These are phyloP conservation scores for Leccinum incarnatum DNA, from an alignment of 768 basidiomycete species.

Conservation along the genomic window DNA sequence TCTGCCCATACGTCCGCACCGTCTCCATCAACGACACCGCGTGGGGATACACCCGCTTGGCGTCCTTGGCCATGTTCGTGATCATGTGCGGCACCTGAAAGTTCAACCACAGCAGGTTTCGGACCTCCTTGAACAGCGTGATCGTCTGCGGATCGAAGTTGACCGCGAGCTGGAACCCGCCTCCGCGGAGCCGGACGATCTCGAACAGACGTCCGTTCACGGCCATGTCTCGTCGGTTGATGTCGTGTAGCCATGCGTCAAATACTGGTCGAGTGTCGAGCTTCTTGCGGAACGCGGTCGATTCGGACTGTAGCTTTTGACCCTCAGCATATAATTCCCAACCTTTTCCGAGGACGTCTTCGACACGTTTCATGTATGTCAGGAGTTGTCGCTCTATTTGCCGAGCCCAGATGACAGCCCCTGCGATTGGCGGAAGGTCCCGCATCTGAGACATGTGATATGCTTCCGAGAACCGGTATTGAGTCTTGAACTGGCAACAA, in stretches of 20 bases:
- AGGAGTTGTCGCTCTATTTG: conserved; percentile 96
- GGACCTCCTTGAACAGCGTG: conserved; percentile 95
- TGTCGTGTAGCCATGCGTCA: conserved; percentile 96
- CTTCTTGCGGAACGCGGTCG: conserved; percentile 89
- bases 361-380: conserved; percentile 98
- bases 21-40: conserved; percentile 99
- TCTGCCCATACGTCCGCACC: conserved; percentile 96
- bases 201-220: conserved; percentile 92
- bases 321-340: conserved; percentile 99
- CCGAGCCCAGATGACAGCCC: conserved; percentile 98
- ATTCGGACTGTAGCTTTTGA: conserved; percentile 93
- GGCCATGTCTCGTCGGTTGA: conserved; percentile 88
- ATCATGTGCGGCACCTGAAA: conserved; percentile 95
- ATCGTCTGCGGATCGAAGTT: conserved; percentile 99
- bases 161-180: conserved; percentile 83
- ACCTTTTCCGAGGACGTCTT: conserved; percentile 95
- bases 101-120: conserved; percentile 91
- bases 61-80: conserved; percentile 97
- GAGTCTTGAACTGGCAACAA: conserved; percentile 77
- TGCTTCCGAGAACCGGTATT: conserved; percentile 93
- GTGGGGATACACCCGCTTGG: conserved; percentile 96
- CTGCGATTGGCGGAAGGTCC: conserved; percentile 96
- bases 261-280: conserved; percentile 92
- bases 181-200: conserved; percentile 73
- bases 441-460: conserved; percentile 99